Base-by-base conservation (phyloP, 805 yeast species). In the Ogataea trehaloabstinens region DNA sequence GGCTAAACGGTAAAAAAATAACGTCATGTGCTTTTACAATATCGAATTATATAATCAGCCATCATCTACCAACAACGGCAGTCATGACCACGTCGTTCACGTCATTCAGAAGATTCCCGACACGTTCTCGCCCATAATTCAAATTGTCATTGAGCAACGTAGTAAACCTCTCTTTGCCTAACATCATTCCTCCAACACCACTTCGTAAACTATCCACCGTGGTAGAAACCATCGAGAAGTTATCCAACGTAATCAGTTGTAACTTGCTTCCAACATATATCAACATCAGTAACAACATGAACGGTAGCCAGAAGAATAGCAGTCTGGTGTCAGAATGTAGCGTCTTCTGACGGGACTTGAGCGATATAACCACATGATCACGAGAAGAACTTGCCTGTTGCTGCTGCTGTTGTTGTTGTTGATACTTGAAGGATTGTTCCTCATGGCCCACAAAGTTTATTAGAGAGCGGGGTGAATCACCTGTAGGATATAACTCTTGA, bases 231-330 rank as follows among this genome's bases (percentile, higher is more conserved):
- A 31, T 28, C 6, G 45, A 41, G 22, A 56, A 46, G 7, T 47
- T 46, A 19, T 56, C 50, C 15, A 52, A 32, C n/a, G 44, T 37
- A 19, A 53, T 39, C 19, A 60, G 37, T 17, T 55, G 49, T 25
- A 63, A 49, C 28, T 54, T 56, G 32, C 49, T 57, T 18, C 58
- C 61, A 6, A 61, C 39, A n/a, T 63, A 44, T 15, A 62, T 45
- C 32, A 79, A 64, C 13, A 81, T 61, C 22, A 85, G 57, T 16
- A 82, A 50, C 37, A 87, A 64, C 58, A 77, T 63, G 27, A 85
- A 73, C 11, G 97, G 97, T 41, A 89, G 64, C 97, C 97, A 90
- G 73, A 90, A 89, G 59, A 90, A 86, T 44, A 87, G 65, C 46
- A 90, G 69, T 86, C 88, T 83, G 55, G 78, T 82, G 62, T 90